phyloP scores from a whole-genome alignment of 2,329 filamentous ascomycete genomes.

The Xylariaceae sp. region DNA sequence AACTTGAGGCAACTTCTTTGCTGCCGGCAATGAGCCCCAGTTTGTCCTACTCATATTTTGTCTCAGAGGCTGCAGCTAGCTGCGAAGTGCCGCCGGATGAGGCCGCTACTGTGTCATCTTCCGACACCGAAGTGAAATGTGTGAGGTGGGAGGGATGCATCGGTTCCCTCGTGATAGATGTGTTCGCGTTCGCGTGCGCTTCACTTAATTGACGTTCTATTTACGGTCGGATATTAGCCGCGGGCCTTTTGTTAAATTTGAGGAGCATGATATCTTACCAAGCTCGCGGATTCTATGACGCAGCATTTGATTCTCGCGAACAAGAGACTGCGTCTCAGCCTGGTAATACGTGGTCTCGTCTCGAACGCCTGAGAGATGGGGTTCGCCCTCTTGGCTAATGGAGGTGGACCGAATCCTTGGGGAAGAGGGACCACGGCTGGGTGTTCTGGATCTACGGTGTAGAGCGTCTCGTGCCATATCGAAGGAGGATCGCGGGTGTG shows the following conservation, averaged over 20 bases:
- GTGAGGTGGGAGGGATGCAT: conserved; percentile 56
- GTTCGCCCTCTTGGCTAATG: conserved; percentile 66
- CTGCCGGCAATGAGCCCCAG: background rate
- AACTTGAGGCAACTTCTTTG: background rate
- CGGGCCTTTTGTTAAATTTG: background rate
- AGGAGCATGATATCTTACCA: conserved; percentile 52
- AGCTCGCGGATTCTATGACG: conserved; percentile 76
- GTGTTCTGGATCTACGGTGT: conserved; percentile 63
- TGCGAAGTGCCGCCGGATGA: conserved; percentile 25
- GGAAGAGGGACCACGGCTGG: conserved; percentile 61
- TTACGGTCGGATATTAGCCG: conserved; percentile 20
- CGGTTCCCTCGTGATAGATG: conserved; percentile 54
- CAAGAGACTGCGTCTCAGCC: conserved; percentile 79
- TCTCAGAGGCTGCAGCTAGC: conserved; percentile 25
- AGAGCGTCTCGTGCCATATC: conserved; percentile 64
- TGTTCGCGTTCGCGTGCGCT: conserved; percentile 43
- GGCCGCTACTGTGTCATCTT: conserved; percentile 43
- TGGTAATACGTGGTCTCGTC: conserved; percentile 83
- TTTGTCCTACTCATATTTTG: conserved; percentile 35
- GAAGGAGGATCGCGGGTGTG: conserved; percentile 63
- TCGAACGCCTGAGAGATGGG: conserved; percentile 65
- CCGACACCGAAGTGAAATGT: conserved; percentile 53
- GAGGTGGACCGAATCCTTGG: conserved; percentile 64
- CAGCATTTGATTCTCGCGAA: conserved; percentile 84
- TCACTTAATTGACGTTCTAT: conserved; percentile 62